These are phyloP conservation scores for Backusella parvicylindrica DNA, from an alignment of 192 early-diverging fungal genomes.

Conservation along the genomic window DNA sequence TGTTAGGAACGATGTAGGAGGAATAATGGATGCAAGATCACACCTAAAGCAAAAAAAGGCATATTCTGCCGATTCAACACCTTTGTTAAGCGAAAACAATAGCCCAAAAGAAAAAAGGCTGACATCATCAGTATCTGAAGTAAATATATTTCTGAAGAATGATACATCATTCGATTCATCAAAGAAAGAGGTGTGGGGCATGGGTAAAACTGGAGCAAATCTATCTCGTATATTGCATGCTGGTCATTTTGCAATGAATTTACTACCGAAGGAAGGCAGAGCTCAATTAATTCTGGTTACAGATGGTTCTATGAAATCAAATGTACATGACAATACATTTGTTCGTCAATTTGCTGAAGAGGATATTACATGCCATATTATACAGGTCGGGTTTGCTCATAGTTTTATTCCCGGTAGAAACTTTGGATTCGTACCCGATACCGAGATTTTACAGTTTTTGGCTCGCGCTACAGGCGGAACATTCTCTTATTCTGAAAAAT, in stretches of 20 bases:
- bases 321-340: conserved; percentile 51
- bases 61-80: neutral
- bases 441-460: conserved; percentile 65
- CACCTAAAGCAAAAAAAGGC: neutral
- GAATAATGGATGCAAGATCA: conserved; percentile 5
- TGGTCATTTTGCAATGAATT: conserved; percentile 44
- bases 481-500: conserved; percentile 72
- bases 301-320: conserved; percentile 73
- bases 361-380: conserved; percentile 64
- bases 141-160: neutral
- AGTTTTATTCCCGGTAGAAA: conserved; percentile 62
- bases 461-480: conserved; percentile 64
- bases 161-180: conserved; percentile 1
- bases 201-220: conserved; percentile 51
- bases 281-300: conserved; percentile 60
- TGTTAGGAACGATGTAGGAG: conserved; percentile 13
- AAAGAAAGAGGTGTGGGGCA: conserved; percentile 50
- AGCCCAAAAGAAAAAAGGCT: neutral
- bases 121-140: neutral
- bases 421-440: conserved; percentile 75
- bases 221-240: conserved; percentile 53
- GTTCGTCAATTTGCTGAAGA: conserved; percentile 60
- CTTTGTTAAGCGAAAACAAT: neutral
- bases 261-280: conserved; percentile 44
- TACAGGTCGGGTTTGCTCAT: conserved; percentile 67